Conservation (phyloP, 257 asterid species). For the Echium plantagineum region DNA sequence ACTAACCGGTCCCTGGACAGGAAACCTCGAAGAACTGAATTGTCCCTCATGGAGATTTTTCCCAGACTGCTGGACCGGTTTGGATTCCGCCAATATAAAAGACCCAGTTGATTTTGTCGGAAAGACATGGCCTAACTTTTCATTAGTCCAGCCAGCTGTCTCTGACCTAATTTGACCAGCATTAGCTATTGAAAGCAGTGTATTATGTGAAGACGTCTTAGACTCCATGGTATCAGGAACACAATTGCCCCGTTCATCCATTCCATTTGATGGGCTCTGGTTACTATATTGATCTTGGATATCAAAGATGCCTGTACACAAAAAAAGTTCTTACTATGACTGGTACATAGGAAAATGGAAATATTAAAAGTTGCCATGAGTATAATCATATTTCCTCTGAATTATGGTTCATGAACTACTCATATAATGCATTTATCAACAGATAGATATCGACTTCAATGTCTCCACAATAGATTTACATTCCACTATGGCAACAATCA, state of each 20-base stretch:
- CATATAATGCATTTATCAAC: not conserved
- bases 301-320: slow-evolving; percentile 28
- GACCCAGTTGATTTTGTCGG: not conserved
- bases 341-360: not conserved
- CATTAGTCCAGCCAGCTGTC: not conserved
- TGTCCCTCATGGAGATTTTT: slow-evolving; percentile 15
- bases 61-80: slow-evolving; percentile 7
- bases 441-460: too few relatives aligned
- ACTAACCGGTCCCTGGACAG: slow-evolving; percentile 21
- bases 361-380: not conserved
- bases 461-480: not conserved
- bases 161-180: slow-evolving; percentile 15
- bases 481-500: not conserved
- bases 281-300: slow-evolving; percentile 22
- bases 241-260: slow-evolving; percentile 4
- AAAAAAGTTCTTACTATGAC: not conserved
- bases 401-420: not conserved
- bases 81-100: not conserved
- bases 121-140: not conserved
- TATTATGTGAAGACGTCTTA: slow-evolving; percentile 4
- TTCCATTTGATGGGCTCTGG: slow-evolving; percentile 20
- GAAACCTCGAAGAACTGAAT: slow-evolving; percentile 18
- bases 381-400: not conserved
- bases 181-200: slow-evolving; percentile 14
- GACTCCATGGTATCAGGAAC: not conserved